Evolutionary conservation across 2,329 filamentous ascomycete species (phyloP).

Genomic region (Pseudocercospora fijiensis): DNA sequence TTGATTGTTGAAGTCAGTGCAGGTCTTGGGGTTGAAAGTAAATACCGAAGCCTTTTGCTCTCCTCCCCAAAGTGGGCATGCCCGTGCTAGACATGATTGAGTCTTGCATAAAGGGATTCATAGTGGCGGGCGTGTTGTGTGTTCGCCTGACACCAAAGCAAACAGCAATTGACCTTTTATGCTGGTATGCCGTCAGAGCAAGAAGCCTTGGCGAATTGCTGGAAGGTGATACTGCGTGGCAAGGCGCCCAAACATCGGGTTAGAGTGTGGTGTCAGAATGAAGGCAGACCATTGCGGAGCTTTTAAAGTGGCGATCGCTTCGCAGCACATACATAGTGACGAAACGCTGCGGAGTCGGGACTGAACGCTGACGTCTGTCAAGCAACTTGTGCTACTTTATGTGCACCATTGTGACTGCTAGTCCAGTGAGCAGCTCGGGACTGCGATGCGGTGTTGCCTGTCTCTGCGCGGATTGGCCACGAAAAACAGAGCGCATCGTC

Average conservation of each 20-base stretch:
- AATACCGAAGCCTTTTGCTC: slow-evolving; percentile 16
- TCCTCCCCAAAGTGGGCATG: slow-evolving; percentile 18
- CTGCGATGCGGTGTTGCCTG: too few relatives aligned
- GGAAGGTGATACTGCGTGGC: background rate
- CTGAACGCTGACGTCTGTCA: too few relatives aligned
- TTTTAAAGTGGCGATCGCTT: background rate
- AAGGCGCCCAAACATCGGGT: background rate
- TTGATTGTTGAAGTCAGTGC: background rate
- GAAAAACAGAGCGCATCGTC: too few relatives aligned
- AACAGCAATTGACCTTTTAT: background rate
- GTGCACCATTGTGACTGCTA: too few relatives aligned
- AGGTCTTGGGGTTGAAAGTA: background rate
- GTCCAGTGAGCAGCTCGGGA: too few relatives aligned
- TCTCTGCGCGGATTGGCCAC: too few relatives aligned
- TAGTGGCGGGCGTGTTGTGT: background rate
- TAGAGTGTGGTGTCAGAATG: background rate
- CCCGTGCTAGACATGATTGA: slow-evolving; percentile 10
- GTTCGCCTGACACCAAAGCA: background rate
- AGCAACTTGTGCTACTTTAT: too few relatives aligned
- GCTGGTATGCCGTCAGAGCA: background rate
- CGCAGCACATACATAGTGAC: too few relatives aligned
- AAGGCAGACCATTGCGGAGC: background rate
- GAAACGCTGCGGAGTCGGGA: too few relatives aligned
- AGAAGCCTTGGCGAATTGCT: background rate
- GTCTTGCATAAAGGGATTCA: slow-evolving; percentile 11